A percentile compares a stretch with the other conserved stretches of the same genome.
Conservation (phyloP, 2,329 filamentous ascomycete species). For the Cytospora paraplurivora region DNA sequence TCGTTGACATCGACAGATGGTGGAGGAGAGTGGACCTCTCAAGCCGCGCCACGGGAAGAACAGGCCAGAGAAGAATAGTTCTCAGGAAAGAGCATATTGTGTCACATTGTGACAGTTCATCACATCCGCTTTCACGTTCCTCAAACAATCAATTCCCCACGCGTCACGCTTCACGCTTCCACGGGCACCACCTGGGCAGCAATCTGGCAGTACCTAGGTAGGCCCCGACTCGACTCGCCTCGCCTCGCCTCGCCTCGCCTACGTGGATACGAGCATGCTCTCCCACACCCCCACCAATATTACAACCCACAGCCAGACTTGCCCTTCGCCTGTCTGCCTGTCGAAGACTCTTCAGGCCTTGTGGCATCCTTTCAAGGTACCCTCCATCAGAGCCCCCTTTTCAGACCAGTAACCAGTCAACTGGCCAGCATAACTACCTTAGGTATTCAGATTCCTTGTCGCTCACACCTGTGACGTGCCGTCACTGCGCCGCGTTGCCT, state of each 20-base stretch:
- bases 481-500: constrained; percentile 5
- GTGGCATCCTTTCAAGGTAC: neutral
- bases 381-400: constrained; percentile 19
- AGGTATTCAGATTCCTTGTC: neutral
- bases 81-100: neutral
- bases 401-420: constrained; percentile 3
- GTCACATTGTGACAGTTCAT: constrained; percentile 21
- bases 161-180: neutral
- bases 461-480: neutral
- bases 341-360: no score
- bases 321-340: no score
- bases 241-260: constrained; percentile 16
- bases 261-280: constrained; percentile 7
- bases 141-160: no score
- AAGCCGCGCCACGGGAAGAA: no score
- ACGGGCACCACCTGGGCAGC: neutral
- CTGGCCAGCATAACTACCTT: neutral
- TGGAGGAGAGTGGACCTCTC: neutral
- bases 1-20: constrained; percentile 3
- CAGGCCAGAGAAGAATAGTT: no score
- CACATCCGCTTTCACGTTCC: neutral
- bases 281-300: neutral
- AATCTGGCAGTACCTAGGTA: no score
- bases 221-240: no score
- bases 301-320: no score